phyloP scores from a whole-genome alignment of 1,284 basidiomycete species.

The Testicularia cyperi region DNA sequence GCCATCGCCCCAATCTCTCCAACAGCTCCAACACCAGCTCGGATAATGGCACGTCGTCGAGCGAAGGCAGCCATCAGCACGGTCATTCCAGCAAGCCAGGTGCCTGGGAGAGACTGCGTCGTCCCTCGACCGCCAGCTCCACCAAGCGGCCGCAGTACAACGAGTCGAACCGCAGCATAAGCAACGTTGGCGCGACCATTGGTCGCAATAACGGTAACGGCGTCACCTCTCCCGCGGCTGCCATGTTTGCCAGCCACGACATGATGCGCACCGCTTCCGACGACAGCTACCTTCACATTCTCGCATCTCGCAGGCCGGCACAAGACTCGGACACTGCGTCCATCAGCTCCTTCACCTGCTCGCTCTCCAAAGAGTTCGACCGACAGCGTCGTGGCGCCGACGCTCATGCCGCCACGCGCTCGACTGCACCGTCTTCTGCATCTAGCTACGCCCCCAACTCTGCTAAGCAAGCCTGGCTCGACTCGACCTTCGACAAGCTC shows the following conservation, averaged over 20 bases:
- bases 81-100: constrained; percentile 12
- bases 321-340: constrained; percentile 23
- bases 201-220: constrained; percentile 7
- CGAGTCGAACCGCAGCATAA: constrained; percentile 22
- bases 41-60: constrained; percentile 17
- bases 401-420: constrained; percentile 4
- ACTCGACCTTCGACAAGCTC: constrained; percentile 32
- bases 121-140: constrained; percentile 27
- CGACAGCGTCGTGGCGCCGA: constrained; percentile 10
- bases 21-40: constrained; percentile 30
- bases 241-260: constrained; percentile 17
- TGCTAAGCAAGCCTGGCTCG: constrained; percentile 30
- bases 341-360: constrained; percentile 30
- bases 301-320: constrained; percentile 16
- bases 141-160: constrained; percentile 27
- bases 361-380: constrained; percentile 33
- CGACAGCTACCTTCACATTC: constrained; percentile 31
- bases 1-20: constrained; percentile 22
- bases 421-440: too few species aligned
- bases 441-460: too few species aligned
- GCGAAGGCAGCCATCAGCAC: constrained; percentile 9
- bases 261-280: constrained; percentile 34
- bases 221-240: constrained; percentile 15
- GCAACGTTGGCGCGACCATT: background rate
- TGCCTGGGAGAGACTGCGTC: constrained; percentile 35